Evolutionary conservation across 208 protist species (phyloP).

Genomic region (Angomonas ambiguus): DNA sequence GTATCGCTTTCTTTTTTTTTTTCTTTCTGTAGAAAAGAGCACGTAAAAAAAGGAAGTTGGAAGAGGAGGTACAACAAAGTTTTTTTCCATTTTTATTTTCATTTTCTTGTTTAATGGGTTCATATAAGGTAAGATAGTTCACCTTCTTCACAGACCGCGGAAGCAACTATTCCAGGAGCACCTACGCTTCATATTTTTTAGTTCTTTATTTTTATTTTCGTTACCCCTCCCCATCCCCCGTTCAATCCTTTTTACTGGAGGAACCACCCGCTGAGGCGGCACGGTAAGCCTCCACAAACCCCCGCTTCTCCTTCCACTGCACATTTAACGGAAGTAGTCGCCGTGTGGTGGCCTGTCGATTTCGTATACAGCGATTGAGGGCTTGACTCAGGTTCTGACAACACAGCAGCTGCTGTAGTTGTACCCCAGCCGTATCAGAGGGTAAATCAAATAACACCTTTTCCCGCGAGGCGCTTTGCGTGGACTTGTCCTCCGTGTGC

Average conservation of each 20-base stretch:
- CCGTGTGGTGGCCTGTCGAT: not conserved
- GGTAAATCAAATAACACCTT: not conserved
- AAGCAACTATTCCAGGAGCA: too few relatives aligned
- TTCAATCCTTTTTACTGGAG: not conserved
- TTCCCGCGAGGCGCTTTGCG: not conserved
- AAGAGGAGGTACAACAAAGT: too few relatives aligned
- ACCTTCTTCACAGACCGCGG: too few relatives aligned
- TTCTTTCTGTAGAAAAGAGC: too few relatives aligned
- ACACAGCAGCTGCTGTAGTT: conserved; percentile 6
- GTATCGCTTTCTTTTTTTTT: too few relatives aligned
- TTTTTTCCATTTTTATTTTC: too few relatives aligned
- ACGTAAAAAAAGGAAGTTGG: too few relatives aligned
- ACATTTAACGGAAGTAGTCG: conserved; percentile 24
- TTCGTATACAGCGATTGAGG: not conserved
- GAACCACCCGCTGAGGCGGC: not conserved
- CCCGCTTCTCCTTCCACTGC: conserved; percentile 46
- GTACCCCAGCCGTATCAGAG: not conserved
- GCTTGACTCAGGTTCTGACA: not conserved
- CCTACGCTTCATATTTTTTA: not conserved
- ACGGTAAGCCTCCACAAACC: conserved; percentile 45
- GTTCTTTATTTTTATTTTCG: not conserved
- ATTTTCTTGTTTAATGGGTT: too few relatives aligned
- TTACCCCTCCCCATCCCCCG: not conserved
- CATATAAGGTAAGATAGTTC: too few relatives aligned
- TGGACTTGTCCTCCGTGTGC: not conserved